Evolutionary conservation across 2,329 filamentous ascomycete species (phyloP), one percentile per base, ranked within the genome.

Genomic region (Lecanoromycetidae sp.): DNA sequence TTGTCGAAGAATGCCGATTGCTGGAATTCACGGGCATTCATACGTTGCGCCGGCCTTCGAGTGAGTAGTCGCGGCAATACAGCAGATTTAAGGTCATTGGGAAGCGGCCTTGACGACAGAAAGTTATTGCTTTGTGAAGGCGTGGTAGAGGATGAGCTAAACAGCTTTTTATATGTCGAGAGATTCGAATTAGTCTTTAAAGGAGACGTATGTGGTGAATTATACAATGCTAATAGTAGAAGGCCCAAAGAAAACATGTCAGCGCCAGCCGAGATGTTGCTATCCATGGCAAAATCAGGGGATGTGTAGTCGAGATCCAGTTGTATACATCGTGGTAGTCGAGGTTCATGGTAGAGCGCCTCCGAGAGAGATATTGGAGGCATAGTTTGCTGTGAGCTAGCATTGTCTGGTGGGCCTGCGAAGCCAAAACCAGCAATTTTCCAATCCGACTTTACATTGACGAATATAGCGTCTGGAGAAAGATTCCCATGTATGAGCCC

Each of bases 391-490:
- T 81, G 72, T 55, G 83, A 80, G 23, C 78, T 80, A 17, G 84
- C 84, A 57, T 77, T 76, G 56, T 87, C 84, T 40, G 85, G 78
- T 12, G 87, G 84, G 37, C 84, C 84, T 61, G 53, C 86, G 63
- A 95, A 98, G 0, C 84, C 79, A 32, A 98, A 74, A n/a, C 90
- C 91, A 57, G 87, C 90, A 52, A 98, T 85, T 63, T 98, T 98
- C 91, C 91, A 98, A 64, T 98, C 91, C 39, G 86, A 94, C n/a
- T 98, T 98, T 33, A 85, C 79, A 66, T 98, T 98, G 64, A 98
- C 79, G 55, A 94, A 82, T 54, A 98, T 80, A 15, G 88, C 85
- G 54, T 96, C 90, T 0, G 91, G 91, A 0, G 88, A 96, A 54
- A 98, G 65, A 61, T 98, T 98, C 39, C 84, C 87, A 64, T 98